These are phyloP conservation scores for Eremochloa ophiuroides DNA, from an alignment of 176 grass and related monocot genomes.

Conservation along the genomic window DNA sequence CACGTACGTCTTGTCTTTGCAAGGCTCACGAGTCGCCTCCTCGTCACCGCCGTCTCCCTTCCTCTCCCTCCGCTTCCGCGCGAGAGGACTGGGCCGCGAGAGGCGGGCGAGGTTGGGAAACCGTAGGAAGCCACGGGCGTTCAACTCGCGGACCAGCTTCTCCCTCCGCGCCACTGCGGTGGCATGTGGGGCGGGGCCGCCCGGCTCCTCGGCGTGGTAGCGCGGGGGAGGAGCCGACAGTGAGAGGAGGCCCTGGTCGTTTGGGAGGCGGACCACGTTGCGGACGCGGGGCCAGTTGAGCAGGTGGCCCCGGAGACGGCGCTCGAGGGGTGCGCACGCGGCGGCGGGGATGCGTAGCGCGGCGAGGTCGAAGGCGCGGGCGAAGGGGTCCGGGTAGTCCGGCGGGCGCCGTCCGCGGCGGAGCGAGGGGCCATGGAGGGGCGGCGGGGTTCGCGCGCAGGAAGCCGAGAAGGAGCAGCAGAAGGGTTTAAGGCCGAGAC, in stretches of 20 bases:
- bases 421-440: conserved; percentile 64
- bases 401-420: conserved; percentile 29
- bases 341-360: conserved; percentile 76
- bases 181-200: background rate
- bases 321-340: conserved; percentile 72
- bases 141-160: conserved; percentile 76
- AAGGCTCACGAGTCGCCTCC: background rate
- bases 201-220: background rate
- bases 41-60: conserved; percentile 19
- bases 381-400: conserved; percentile 21
- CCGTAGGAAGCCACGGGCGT: conserved; percentile 62
- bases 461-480: background rate
- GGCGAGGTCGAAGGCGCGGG: conserved; percentile 65
- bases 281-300: conserved; percentile 92
- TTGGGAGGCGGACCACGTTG: conserved; percentile 54
- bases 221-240: background rate
- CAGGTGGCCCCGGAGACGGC: conserved; percentile 81
- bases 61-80: conserved; percentile 47
- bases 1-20: conserved; percentile 33
- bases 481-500: conserved; percentile 29
- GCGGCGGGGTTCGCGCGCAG: background rate
- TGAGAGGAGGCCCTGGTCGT: conserved; percentile 53
- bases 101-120: conserved; percentile 78
- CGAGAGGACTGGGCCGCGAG: conserved; percentile 45
- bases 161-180: conserved; percentile 53